These are phyloP conservation scores for Monosporascus sp. DNA, from an alignment of 2,329 filamentous ascomycete genomes.

Conservation along the genomic window DNA sequence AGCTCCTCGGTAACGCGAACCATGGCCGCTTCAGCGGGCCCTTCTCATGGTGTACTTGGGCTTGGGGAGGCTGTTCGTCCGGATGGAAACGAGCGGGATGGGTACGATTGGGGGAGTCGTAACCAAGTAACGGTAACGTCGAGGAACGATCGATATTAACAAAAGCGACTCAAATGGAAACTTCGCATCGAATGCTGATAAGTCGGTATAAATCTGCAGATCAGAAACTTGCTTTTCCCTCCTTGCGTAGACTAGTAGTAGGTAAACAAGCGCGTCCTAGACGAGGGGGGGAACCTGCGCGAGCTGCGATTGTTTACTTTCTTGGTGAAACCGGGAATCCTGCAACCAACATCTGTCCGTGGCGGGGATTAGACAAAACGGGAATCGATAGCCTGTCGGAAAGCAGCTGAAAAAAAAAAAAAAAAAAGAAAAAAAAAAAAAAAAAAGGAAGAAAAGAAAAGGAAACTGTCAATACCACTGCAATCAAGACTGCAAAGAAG, in stretches of 20 bases:
- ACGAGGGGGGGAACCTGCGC: neutral
- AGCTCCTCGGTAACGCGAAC: conserved; percentile 76
- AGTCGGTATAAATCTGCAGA: too few species aligned
- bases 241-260: neutral
- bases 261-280: neutral
- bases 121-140: conserved; percentile 13
- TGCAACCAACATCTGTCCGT: too few species aligned
- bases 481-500: neutral
- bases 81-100: conserved; percentile 10
- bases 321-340: neutral
- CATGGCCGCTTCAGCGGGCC: conserved; percentile 57
- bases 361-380: neutral
- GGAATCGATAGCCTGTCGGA: neutral
- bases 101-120: conserved; percentile 8
- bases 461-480: neutral
- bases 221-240: neutral
- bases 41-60: conserved; percentile 31
- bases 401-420: neutral
- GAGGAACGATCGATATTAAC: conserved; percentile 6
- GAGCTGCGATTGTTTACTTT: neutral
- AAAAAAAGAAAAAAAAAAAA: too few species aligned
- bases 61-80: conserved; percentile 4
- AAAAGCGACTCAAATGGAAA: conserved; percentile 1
- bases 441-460: too few species aligned
- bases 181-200: too few species aligned